Percentiles rank a stretch among this genome's conserved stretches.
Conservation (phyloP, 306 rosid species). For the Quercus aquifolioides region DNA sequence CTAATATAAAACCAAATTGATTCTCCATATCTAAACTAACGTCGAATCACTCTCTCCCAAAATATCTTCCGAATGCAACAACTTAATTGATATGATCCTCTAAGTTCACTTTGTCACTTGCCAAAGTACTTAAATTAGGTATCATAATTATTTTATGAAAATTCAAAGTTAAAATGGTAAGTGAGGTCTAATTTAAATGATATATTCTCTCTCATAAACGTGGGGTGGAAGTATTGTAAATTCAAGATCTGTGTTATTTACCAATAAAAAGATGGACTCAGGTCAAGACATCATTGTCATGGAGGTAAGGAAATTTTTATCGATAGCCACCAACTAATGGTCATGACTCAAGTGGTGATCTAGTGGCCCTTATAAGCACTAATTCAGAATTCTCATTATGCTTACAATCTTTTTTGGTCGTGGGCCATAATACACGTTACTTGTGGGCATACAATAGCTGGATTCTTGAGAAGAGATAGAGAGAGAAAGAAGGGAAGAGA, state of each 20-base stretch:
- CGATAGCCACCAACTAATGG: neutral
- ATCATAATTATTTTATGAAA: neutral
- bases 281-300: neutral
- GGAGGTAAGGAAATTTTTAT: neutral
- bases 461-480: neutral
- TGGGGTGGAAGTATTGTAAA: too few species aligned
- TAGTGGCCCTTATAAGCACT: constrained; percentile 9
- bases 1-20: too few species aligned
- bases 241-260: too few species aligned
- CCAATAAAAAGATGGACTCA: too few species aligned
- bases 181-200: too few species aligned
- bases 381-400: constrained; percentile 23
- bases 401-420: constrained; percentile 15
- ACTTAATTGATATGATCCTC: too few species aligned
- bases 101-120: too few species aligned
- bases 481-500: neutral
- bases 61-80: too few species aligned
- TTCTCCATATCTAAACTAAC: too few species aligned
- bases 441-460: neutral
- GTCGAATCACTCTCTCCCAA: too few species aligned
- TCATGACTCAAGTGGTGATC: neutral
- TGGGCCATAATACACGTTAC: constrained; percentile 21
- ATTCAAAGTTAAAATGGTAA: neutral
- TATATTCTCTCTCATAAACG: too few species aligned
- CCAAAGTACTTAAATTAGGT: too few species aligned